These are phyloP conservation scores for Crataegus laevigata DNA, from an alignment of 306 rosid genomes.

Conservation along the genomic window DNA sequence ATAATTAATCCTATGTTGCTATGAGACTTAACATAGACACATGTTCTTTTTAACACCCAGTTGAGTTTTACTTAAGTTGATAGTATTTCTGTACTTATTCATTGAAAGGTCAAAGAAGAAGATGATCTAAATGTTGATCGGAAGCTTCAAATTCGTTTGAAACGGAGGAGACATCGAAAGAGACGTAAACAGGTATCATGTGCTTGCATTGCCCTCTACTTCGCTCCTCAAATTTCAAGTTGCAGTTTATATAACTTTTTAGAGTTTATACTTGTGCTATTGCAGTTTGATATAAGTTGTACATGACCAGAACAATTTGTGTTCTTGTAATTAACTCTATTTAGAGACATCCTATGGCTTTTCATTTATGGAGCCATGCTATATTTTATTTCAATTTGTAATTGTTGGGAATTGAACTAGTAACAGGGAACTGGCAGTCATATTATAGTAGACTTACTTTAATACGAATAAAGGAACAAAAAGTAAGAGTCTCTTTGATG, in stretches of 20 bases:
- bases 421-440: background rate
- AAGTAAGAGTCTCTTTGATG: background rate
- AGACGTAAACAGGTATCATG: slow-evolving; percentile 52
- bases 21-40: background rate
- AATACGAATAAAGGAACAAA: background rate
- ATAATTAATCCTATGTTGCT: background rate
- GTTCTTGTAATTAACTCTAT: background rate
- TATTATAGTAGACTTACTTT: background rate
- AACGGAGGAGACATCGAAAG: slow-evolving; percentile 59
- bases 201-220: slow-evolving; percentile 6
- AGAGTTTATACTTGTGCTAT: background rate
- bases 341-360: background rate
- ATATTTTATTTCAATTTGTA: background rate
- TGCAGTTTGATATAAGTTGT: background rate
- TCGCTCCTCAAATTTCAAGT: background rate
- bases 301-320: background rate
- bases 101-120: slow-evolving; percentile 83
- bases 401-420: background rate
- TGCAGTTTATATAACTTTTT: background rate
- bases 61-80: slow-evolving; percentile 5
- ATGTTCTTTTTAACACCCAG: background rate
- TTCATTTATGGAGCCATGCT: background rate
- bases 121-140: slow-evolving; percentile 72
- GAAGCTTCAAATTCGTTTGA: slow-evolving; percentile 69
- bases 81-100: slow-evolving; percentile 2